Evolutionary conservation across 225 moss, liverwort and hornwort genomes (phyloP).

Genomic region (Ulota crispa): DNA sequence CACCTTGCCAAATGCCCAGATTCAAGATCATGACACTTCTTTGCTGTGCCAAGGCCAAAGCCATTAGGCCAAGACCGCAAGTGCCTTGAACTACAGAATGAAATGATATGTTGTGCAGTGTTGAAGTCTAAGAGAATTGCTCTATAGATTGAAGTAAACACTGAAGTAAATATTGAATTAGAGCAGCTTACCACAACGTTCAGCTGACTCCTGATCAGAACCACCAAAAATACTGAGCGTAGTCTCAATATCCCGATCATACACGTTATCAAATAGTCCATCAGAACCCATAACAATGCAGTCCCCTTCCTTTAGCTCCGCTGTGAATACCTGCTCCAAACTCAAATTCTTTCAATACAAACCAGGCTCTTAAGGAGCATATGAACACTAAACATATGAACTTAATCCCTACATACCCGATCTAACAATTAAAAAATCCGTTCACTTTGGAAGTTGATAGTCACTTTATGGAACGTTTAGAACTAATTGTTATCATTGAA

Average conservation of each 20-base stretch:
- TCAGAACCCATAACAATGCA: constrained; percentile 94
- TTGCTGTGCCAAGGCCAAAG: too few relatives aligned
- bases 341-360: constrained; percentile 4
- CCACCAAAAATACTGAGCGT: constrained; percentile 56
- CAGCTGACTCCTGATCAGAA: constrained; percentile 62
- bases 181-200: constrained; percentile 57
- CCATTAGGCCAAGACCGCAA: too few relatives aligned
- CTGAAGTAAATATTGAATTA: background rate
- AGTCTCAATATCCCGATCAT: constrained; percentile 76
- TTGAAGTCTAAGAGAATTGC: background rate
- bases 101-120: background rate
- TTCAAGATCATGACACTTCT: too few relatives aligned
- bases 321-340: constrained; percentile 67
- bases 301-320: constrained; percentile 79
- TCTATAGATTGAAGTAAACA: background rate
- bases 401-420: background rate
- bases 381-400: background rate
- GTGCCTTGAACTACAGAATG: too few relatives aligned
- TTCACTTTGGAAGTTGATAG: background rate
- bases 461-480: background rate
- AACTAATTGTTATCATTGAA: background rate
- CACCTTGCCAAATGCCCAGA: too few relatives aligned
- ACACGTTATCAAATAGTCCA: constrained; percentile 96
- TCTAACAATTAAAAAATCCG: background rate
- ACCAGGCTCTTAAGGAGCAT: background rate